phyloP scores from a whole-genome alignment of 306 rosid species.

The Quercus wislizeni region DNA sequence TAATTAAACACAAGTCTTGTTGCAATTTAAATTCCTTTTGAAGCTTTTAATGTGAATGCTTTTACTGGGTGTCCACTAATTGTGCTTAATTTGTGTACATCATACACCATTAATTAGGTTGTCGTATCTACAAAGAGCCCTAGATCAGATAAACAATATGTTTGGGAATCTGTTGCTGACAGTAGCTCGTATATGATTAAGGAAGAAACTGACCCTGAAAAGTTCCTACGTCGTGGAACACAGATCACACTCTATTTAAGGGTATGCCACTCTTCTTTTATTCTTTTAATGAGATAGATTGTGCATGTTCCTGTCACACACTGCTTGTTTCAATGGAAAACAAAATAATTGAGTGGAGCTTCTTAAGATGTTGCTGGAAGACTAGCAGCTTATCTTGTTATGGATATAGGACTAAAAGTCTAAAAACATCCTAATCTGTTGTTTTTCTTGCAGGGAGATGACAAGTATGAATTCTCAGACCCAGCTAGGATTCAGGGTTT shows the following conservation, averaged over 20 bases:
- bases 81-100: constrained; percentile 18
- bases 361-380: not conserved
- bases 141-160: constrained; percentile 81
- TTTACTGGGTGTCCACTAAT: constrained; percentile 23
- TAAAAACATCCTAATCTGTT: not conserved
- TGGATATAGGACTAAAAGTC: no score
- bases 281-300: not conserved
- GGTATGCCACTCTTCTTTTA: constrained; percentile 40
- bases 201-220: constrained; percentile 94
- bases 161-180: constrained; percentile 89
- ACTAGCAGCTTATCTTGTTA: not conserved
- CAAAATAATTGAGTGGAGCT: not conserved
- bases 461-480: constrained; percentile 94
- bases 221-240: constrained; percentile 75
- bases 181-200: constrained; percentile 83
- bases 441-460: constrained; percentile 58
- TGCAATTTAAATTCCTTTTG: not conserved
- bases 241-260: constrained; percentile 83
- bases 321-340: not conserved
- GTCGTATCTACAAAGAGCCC: constrained; percentile 97
- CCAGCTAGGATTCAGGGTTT: constrained; percentile 76
- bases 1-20: not conserved
- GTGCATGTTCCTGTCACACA: not conserved
- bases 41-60: not conserved
- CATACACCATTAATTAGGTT: constrained; percentile 55